Evolutionary conservation across 129 eudicot genomes (phyloP), one percentile per base, ranked within the genome.

Genomic region (Helichrysum umbraculigerum): DNA sequence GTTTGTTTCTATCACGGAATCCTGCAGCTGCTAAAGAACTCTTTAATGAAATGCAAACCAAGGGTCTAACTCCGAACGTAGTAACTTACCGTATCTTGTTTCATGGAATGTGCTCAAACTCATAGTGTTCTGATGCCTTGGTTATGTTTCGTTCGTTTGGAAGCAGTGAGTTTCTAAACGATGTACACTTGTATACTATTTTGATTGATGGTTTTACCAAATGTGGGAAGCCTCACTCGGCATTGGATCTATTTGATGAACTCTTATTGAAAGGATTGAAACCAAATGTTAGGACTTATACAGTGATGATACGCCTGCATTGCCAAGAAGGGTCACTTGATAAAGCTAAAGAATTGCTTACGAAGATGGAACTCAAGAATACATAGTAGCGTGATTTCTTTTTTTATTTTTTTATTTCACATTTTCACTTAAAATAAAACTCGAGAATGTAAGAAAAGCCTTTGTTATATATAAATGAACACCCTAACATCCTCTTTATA

Each of bases 321-420:
- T 81, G 81, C 7, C 50, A 68, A 34, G 29, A 59, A 7, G 77
- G 77, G 58, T 54, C 34, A 10, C 60, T 69, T 25, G 61, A 37
- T 65, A 19, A 81, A 81, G 85, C 81, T 0, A 75, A 73, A 77
- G 76, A 67, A 32, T 60, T 70, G 50, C 58, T 78, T 21, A 20
- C 1, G 15, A 65, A 42, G 34, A 82, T 82, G 78, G 63, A 71
- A 71, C n/a, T n/a, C n/a, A 54, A 75, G 54, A 44, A 70, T 25
- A 67, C 71, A 12, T 72, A 66, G n/a, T n/a, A n/a, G n/a, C n/a
- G n/a, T n/a, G n/a, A n/a, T n/a, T n/a, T n/a, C n/a, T n/a, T n/a
- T n/a, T n/a, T n/a, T n/a, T 70, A 76, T 68, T 33, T 76, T 68
- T 71, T 61, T 76, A 47, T 74, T 68, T 9, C 15, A 64, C 63